Evolutionary conservation across 192 early-diverging fungal species (phyloP), one percentile per base, ranked within the genome.

Genomic region (Mortierella claussenii): DNA sequence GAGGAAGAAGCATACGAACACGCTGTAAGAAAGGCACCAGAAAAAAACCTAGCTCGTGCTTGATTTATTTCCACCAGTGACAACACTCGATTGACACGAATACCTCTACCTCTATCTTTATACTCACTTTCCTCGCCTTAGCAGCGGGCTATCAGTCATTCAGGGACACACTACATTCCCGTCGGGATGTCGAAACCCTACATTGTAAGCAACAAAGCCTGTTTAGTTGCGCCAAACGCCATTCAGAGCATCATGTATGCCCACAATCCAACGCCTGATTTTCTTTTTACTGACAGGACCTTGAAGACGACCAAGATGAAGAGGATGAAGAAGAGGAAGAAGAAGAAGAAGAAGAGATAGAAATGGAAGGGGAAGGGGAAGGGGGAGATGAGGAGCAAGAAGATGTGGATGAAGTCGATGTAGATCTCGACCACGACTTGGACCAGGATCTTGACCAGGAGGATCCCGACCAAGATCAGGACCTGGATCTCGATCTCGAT

Each of bases 161-260:
- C 69, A 30, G 53, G 69, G 23, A 20, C 40, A 24, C 69, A 71
- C 23, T 71, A 49, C 23, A 62, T 62, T 27, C 69, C 69, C 5
- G 23, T 33, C 1, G 69, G 69, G 6, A 9, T 58, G 15, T 62
- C 60, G 31, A 64, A 71, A 28, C 60, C 60, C 0, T 71, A 50
- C 5, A 27, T 64, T 17, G 69, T 52, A 64, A 58, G 20, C 1
- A 21, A 34, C 2, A 27, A 13, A 13, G 37, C 13, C n/a, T n/a
- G n/a, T n/a, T n/a, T n/a, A n/a, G n/a, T 40, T 40, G 37, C 13
- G 13, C 37, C 2, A 20, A 36, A 54, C 10, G n/a, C 4, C 18
- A 3, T 48, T 7, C 3, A 18, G 27, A 33, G 0, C 24, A 36
- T 47, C n/a, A n/a, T n/a, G n/a, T n/a, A n/a, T n/a, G n/a, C n/a